Conservation (phyloP, 2,329 filamentous ascomycete genomes). For the Colletotrichum filicis region DNA sequence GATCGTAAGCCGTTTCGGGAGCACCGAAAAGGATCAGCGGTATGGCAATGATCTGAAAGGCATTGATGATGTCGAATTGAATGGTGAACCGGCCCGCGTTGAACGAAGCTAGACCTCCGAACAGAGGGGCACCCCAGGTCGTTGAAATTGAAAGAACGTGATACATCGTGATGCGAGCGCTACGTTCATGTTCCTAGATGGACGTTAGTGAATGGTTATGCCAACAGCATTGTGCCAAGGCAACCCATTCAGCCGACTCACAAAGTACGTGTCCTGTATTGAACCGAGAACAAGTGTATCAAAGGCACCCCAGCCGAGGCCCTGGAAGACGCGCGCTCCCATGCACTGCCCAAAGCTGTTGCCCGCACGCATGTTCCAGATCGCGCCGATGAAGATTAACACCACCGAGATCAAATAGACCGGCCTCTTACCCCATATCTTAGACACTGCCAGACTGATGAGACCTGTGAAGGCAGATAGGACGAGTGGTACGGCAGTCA, state of each 20-base stretch:
- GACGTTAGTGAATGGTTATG: conserved; percentile 36
- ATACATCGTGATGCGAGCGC: conserved; percentile 55
- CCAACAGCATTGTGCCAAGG: background rate
- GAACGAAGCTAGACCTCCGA: conserved; percentile 61
- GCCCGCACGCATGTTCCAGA: conserved; percentile 60
- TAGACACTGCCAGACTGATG: conserved; percentile 52
- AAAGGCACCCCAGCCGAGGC: conserved; percentile 68
- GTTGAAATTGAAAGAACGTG: conserved; percentile 56
- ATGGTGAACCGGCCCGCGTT: conserved; percentile 52
- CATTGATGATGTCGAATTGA: conserved; percentile 63
- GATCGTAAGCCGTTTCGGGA: conserved; percentile 65
- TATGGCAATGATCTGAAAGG: conserved; percentile 58
- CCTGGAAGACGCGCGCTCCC: conserved; percentile 64
- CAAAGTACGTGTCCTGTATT: conserved; percentile 68
- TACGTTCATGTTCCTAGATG: conserved; percentile 63
- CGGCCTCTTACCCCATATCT: conserved; percentile 63
- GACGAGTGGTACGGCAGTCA: conserved; percentile 65
- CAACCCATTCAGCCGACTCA: conserved; percentile 45
- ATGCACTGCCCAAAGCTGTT: conserved; percentile 58
- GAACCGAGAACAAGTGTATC: conserved; percentile 63
- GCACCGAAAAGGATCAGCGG: conserved; percentile 58
- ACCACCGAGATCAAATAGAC: conserved; percentile 60
- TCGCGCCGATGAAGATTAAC: conserved; percentile 58
- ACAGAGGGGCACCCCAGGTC: conserved; percentile 64
- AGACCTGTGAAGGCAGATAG: conserved; percentile 59